Base-by-base conservation (phyloP, 2,329 filamentous ascomycete genomes). In the Fusarium albosuccineum region DNA sequence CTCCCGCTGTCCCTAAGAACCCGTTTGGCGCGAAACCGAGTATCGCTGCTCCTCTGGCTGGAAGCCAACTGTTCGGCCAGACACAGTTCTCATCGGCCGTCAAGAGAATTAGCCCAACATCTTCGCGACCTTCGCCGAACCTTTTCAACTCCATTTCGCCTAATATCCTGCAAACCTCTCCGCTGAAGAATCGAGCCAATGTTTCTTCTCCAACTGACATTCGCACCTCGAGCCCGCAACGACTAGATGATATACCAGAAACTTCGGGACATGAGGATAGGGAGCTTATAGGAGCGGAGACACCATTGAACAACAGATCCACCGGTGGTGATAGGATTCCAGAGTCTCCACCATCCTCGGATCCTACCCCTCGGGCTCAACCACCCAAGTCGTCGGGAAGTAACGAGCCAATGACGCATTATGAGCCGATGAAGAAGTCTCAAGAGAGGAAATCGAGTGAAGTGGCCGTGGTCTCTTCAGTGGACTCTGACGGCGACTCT, bases 51-150 rank as follows among this genome's bases (percentile, higher is more conserved):
- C 76, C 78, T 16, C 70, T 80, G 80, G 71, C 77, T 66, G 55
- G 79, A 72, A 71, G 85, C 8, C 86, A 89, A 71, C 77, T 89
- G 9, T 89, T 89, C 66, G 81, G 79, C 1, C 82, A 84, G 66
- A 88, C 86, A 0, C 86, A 86, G 64, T 74, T 77, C 33, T 87
- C 86, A 2, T 87, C 86, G 2, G 85, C 81, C 1, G 70, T 82
- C 14, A 86, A 83, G 68, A 79, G 77, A 26, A 74, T 78, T 45
- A 88, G 85, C 60, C 86, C 86, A 17, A 88, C 86, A 0, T 88
- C 85, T 2, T 88, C 86, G 1, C 80, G 86, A 10, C 86, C 86
- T 0, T 89, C 86, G 1, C 86, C 86, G 0, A 77, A 82, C 41
- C 68, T 82, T 5, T 81, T 85, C 26, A 79, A 84, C 51, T 76